A percentile compares a stretch with the other conserved stretches of the same genome.
These are phyloP conservation scores for Globisporangium parvum DNA, from an alignment of 352 stramenopile species.

Conservation along the genomic window DNA sequence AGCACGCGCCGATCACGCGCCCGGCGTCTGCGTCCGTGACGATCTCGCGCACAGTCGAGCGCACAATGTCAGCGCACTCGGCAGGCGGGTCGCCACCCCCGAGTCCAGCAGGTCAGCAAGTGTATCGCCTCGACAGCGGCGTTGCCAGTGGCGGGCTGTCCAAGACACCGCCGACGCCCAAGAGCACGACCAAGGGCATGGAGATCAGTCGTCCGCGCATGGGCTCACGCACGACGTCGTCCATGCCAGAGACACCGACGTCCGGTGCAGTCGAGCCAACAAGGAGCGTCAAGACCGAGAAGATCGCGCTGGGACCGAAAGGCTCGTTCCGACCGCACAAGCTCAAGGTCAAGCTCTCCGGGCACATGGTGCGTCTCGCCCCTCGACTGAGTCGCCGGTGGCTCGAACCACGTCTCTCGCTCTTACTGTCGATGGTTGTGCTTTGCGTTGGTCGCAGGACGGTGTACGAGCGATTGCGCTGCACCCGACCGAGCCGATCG, in stretches of 20 bases:
- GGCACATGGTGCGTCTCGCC: conserved; percentile 58
- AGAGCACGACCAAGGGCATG: conserved; percentile 49
- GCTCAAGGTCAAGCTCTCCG: conserved; percentile 80
- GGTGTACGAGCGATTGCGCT: conserved; percentile 71
- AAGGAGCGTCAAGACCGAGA: conserved; percentile 34
- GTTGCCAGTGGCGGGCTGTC: conserved; percentile 8
- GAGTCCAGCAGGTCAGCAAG: conserved; percentile 29
- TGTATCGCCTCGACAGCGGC: conserved; percentile 62
- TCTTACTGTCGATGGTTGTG: background rate
- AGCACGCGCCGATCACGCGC: conserved; percentile 23
- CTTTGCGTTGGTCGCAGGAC: conserved; percentile 34
- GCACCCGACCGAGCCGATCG: conserved; percentile 72
- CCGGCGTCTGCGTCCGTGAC: conserved; percentile 23
- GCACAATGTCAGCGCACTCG: conserved; percentile 44
- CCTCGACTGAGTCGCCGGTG: background rate
- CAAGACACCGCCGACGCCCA: conserved; percentile 29
- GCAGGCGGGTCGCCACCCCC: conserved; percentile 31
- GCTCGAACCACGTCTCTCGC: background rate
- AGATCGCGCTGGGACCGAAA: conserved; percentile 49
- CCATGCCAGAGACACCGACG: conserved; percentile 16
- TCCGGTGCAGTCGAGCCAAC: conserved; percentile 21
- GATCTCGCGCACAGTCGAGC: conserved; percentile 48
- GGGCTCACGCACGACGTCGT: conserved; percentile 45
- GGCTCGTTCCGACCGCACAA: conserved; percentile 69
- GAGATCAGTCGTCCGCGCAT: conserved; percentile 77